Evolutionary conservation across 257 asterid species (phyloP), one percentile per base, ranked within the genome.

Genomic region (Anisodus acutangulus): DNA sequence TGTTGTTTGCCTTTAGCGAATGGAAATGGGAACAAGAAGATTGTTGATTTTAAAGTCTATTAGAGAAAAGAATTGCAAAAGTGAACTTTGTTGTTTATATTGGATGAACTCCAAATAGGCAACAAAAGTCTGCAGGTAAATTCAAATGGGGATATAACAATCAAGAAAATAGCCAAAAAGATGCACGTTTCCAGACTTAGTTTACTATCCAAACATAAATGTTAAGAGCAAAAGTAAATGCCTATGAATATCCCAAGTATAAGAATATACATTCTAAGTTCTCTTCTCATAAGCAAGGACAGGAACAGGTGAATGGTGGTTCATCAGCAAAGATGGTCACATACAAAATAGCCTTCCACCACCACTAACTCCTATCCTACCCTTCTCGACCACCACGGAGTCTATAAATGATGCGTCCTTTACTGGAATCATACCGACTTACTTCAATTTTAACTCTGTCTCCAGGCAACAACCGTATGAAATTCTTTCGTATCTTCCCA

Each of bases 401-500:
- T 59, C 88, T 54, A 83, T 76, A 86, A 59, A 78, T 78, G 17
- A 83, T 83, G 49, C 84, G 82, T 31, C 84, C 86, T 47, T 67
- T 58, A 45, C 67, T 86, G 51, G 88, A 86, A 83, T 86, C 88
- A 70, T 78, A 86, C 8, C 86, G 84, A 69, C 74, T 74, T 54
- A 72, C 83, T 66, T 85, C 80, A 43, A 85, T 26, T 64, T 79
- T 74, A 39, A 85, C 83, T 74, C 88, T 64, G 72, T 82, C 85
- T 54, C 85, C 83, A 0, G 84, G 84, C 19, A 86, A 53, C 22
- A 86, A n/a, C 57, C 83, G 74, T 45, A 86, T 86, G 74, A 86
- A 86, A 64, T 55, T 86, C 45, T 63, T 82, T 64, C 89, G 71
- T 43, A 83, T 83, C 76, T 86, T 86, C 4, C 85, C 85, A n/a